Conservation (phyloP, 257 asterid species). For the Solanum chilense region DNA sequence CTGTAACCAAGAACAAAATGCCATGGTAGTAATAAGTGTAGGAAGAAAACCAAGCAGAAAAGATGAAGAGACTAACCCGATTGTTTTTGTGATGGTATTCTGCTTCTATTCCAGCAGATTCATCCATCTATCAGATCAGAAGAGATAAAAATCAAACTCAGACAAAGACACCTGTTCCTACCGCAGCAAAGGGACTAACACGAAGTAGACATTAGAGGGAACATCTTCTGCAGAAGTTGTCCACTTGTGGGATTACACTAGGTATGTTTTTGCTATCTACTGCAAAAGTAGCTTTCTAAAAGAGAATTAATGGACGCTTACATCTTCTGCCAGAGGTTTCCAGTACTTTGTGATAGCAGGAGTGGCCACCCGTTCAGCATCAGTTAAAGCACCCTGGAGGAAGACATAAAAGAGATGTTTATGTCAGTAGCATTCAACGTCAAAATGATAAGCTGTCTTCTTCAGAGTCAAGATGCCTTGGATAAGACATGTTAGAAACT, state of each 20-base stretch:
- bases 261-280: neutral
- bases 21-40: neutral
- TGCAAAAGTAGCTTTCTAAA: neutral
- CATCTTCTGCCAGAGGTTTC: constrained; percentile 97
- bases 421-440: neutral
- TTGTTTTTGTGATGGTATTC: constrained; percentile 94
- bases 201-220: neutral
- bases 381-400: constrained; percentile 78
- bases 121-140: constrained; percentile 73
- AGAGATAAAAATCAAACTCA: neutral
- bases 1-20: neutral
- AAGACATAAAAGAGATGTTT: constrained; percentile 4
- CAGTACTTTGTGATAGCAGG: constrained; percentile 82
- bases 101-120: constrained; percentile 89
- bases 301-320: constrained; percentile 29
- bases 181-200: neutral
- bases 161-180: neutral
- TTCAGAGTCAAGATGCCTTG: neutral
- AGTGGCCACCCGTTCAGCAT: constrained; percentile 75
- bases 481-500: neutral
- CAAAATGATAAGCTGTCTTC: neutral
- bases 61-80: constrained; percentile 41
- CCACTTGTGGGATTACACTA: neutral
- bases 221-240: neutral
- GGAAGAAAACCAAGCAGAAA: neutral